These are phyloP conservation scores for Botrytis squamosa DNA, from an alignment of 2,329 filamentous ascomycete species.

Conservation along the genomic window DNA sequence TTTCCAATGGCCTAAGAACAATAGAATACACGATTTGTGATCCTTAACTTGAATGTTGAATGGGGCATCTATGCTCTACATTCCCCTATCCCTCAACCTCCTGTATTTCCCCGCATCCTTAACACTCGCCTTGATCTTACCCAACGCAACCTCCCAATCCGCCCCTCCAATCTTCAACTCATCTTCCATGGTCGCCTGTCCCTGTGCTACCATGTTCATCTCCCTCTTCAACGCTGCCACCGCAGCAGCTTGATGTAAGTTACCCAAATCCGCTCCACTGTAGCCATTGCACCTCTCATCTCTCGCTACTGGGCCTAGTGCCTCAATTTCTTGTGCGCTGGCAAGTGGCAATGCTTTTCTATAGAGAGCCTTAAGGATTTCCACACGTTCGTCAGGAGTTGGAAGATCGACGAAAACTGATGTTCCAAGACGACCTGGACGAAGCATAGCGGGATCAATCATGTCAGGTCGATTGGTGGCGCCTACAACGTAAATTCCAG, in stretches of 20 bases:
- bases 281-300: constrained; percentile 71
- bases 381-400: constrained; percentile 72
- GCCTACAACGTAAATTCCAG: constrained; percentile 89
- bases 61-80: constrained; percentile 27
- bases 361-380: constrained; percentile 74
- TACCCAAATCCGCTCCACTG: constrained; percentile 65
- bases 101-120: constrained; percentile 41
- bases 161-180: constrained; percentile 33
- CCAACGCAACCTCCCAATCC: constrained; percentile 40
- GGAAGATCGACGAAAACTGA: constrained; percentile 89
- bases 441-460: constrained; percentile 92
- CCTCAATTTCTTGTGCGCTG: constrained; percentile 50
- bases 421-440: constrained; percentile 84
- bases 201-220: constrained; percentile 25
- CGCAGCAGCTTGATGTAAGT: constrained; percentile 45
- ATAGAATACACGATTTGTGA: not conserved
- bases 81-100: constrained; percentile 40
- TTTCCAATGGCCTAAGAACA: not conserved
- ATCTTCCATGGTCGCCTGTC: constrained; percentile 19
- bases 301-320: constrained; percentile 63
- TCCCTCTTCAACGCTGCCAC: constrained; percentile 40
- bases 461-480: constrained; percentile 95
- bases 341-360: constrained; percentile 52
- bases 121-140: constrained; percentile 39
- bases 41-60: not conserved